Conservation (phyloP, 1,139 yeast species). For the Zygosaccharomyces sapae region DNA sequence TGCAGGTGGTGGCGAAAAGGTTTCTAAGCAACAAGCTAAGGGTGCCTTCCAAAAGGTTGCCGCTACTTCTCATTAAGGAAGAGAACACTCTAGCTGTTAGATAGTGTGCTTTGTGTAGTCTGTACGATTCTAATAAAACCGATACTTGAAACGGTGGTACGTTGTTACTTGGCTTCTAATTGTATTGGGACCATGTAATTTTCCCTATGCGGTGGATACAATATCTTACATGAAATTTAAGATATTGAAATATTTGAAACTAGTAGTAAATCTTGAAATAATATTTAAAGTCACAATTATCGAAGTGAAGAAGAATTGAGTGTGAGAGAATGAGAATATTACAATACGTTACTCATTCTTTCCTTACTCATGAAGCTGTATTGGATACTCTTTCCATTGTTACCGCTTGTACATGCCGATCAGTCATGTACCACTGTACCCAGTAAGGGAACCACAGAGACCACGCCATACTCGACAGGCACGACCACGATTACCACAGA, state of each 20-base stretch:
- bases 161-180: background rate
- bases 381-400: background rate
- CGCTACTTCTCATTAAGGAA: slow-evolving; percentile 87
- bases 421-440: slow-evolving; percentile 29
- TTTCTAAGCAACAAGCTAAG: slow-evolving; percentile 83
- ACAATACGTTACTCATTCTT: background rate
- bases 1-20: slow-evolving; percentile 60
- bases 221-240: background rate
- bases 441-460: slow-evolving; percentile 19
- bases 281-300: background rate
- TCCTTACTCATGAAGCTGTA: background rate
- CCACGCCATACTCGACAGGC: slow-evolving; percentile 25
- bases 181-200: background rate
- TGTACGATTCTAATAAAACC: slow-evolving; percentile 7
- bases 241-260: background rate
- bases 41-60: slow-evolving; percentile 96
- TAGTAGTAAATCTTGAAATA: background rate
- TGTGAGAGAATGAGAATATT: background rate
- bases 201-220: slow-evolving; percentile 3
- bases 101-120: slow-evolving; percentile 6
- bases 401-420: slow-evolving; percentile 5
- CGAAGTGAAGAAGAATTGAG: no score
- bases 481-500: slow-evolving; percentile 21
- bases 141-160: slow-evolving; percentile 6
- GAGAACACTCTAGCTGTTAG: slow-evolving; percentile 6